A percentile compares a stretch with the other conserved stretches of the same genome.
phyloP scores from a whole-genome alignment of 139 green algal genomes.

The Picochlorum sp. region DNA sequence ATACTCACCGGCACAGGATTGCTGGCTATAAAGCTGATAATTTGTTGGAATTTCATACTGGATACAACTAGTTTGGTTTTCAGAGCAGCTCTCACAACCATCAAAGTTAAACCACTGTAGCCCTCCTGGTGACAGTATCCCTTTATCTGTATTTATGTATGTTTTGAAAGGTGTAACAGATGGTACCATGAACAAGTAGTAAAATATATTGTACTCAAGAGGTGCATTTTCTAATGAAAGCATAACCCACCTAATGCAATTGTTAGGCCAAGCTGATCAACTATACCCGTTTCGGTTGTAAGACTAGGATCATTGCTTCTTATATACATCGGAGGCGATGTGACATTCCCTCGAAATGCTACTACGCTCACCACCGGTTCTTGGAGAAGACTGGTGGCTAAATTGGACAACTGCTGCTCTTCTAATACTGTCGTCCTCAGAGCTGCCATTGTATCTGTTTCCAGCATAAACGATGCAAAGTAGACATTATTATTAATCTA shows the following conservation, averaged over 20 bases:
- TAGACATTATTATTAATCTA: conserved; percentile 14
- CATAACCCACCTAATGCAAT: not conserved
- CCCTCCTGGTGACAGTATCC: not conserved
- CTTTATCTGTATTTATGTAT: not conserved
- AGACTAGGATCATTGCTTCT: not conserved
- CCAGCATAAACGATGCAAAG: conserved; percentile 23
- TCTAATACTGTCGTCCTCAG: conserved; percentile 19
- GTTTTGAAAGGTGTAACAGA: not conserved
- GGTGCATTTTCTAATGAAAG: too few relatives aligned
- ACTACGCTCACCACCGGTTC: conserved; percentile 19
- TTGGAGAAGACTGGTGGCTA: not conserved
- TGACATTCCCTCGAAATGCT: conserved; percentile 23
- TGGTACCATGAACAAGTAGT: too few relatives aligned
- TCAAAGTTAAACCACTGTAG: conserved; percentile 30
- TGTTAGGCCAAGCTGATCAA: conserved; percentile 19
- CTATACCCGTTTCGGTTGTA: conserved; percentile 19
- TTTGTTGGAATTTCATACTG: not conserved
- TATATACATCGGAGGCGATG: conserved; percentile 28
- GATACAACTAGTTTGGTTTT: not conserved
- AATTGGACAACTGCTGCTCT: conserved; percentile 11
- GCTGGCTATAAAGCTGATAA: conserved; percentile 6
- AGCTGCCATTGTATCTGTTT: conserved; percentile 21
- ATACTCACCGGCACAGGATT: conserved; percentile 14
- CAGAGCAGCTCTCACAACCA: conserved; percentile 20
- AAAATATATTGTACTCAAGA: too few relatives aligned